Conservation (phyloP, 176 grass and related monocot genomes). For the barley (Hordeum vulgare) region DNA sequence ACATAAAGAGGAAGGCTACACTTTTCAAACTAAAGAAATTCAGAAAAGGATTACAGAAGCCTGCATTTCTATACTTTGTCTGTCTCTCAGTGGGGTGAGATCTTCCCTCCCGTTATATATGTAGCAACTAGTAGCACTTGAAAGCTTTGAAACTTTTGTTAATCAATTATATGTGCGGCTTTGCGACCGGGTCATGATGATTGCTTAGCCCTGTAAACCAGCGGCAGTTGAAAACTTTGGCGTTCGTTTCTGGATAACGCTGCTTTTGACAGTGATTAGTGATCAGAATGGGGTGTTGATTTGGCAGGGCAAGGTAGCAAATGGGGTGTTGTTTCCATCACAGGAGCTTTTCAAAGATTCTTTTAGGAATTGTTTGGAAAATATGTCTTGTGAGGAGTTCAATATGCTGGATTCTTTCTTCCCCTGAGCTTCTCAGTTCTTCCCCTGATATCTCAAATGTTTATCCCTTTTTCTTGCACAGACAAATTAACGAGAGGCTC, state of each 20-base stretch:
- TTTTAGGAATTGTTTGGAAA: slow-evolving; percentile 9
- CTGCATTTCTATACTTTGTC: slow-evolving; percentile 16
- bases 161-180: neutral
- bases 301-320: neutral
- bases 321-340: slow-evolving; percentile 14
- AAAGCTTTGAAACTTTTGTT: slow-evolving; percentile 12
- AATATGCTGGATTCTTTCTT: neutral
- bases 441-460: no score
- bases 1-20: slow-evolving; percentile 4
- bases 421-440: no score
- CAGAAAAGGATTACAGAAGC: neutral
- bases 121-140: slow-evolving; percentile 11
- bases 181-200: slow-evolving; percentile 39
- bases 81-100: slow-evolving; percentile 34
- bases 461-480: neutral
- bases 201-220: slow-evolving; percentile 13
- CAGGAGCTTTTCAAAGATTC: slow-evolving; percentile 23
- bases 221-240: slow-evolving; percentile 32
- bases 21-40: neutral
- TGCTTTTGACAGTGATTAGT: slow-evolving; percentile 26
- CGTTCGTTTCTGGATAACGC: neutral
- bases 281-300: slow-evolving; percentile 5
- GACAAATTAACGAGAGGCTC: neutral
- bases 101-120: slow-evolving; percentile 48
- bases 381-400: neutral